A percentile compares a stretch with the other conserved stretches of the same genome.
These are phyloP conservation scores for Lachancea meyersii DNA, from an alignment of 805 yeast genomes.

Conservation along the genomic window DNA sequence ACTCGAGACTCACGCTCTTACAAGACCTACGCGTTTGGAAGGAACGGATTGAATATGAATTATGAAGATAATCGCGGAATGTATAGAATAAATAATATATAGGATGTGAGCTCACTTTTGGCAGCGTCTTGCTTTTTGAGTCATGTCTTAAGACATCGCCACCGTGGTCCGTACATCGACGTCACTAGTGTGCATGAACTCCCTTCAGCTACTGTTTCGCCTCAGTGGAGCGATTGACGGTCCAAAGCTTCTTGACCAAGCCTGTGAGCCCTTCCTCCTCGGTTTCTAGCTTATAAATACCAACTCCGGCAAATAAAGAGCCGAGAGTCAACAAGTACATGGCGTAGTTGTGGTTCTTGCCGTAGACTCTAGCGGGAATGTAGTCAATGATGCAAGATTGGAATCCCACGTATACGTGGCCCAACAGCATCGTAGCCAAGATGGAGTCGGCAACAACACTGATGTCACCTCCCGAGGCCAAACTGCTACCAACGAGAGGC, in stretches of 20 bases:
- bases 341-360: conserved; percentile 65
- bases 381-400: conserved; percentile 90
- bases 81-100: conserved; percentile 5
- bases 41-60: conserved; percentile 12
- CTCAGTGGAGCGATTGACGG: conserved; percentile 14
- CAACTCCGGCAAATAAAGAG: conserved; percentile 62
- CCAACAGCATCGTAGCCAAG: conserved; percentile 57
- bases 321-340: conserved; percentile 66
- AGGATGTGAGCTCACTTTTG: too few species aligned
- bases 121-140: too few species aligned
- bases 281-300: conserved; percentile 76
- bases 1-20: conserved; percentile 9
- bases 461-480: conserved; percentile 60
- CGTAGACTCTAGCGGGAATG: conserved; percentile 81
- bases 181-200: not conserved
- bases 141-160: too few species aligned
- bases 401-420: conserved; percentile 82
- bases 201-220: conserved; percentile 11
- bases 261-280: conserved; percentile 73
- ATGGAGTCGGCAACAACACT: conserved; percentile 68
- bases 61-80: conserved; percentile 5
- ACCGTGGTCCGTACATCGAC: too few species aligned
- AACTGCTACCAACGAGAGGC: conserved; percentile 72
- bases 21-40: conserved; percentile 16
- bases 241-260: conserved; percentile 59